Conservation (phyloP, 495 filamentous ascomycete species). For the Trichoderma gamsii region DNA sequence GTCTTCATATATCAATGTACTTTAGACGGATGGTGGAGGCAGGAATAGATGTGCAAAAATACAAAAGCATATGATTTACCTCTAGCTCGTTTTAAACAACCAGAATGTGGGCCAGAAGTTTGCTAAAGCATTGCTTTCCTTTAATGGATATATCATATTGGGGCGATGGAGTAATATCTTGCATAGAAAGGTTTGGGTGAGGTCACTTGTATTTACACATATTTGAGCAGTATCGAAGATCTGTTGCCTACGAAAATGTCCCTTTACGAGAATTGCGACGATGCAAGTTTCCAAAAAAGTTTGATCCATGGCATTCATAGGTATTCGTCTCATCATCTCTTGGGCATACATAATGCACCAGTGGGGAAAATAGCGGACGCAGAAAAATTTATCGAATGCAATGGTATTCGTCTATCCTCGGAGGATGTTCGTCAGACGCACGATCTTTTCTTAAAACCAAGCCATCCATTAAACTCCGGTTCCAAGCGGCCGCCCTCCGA, state of each 20-base stretch:
- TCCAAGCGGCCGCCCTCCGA: conserved; percentile 17
- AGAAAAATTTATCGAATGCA: conserved; percentile 15
- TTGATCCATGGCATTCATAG: neutral
- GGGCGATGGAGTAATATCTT: neutral
- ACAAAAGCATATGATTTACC: neutral
- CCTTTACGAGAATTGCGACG: neutral
- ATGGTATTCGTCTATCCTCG: conserved; percentile 19
- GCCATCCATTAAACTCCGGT: conserved; percentile 17
- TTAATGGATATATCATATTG: fast-evolving
- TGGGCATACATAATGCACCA: neutral
- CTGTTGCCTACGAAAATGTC: neutral
- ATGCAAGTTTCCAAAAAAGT: neutral
- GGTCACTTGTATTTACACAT: neutral
- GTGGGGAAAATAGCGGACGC: neutral
- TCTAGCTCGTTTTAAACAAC: neutral
- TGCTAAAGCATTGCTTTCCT: neutral
- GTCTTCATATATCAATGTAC: conserved; percentile 27
- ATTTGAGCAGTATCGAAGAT: neutral
- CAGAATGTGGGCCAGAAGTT: neutral
- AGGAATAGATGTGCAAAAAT: conserved; percentile 24
- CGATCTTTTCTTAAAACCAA: conserved; percentile 13
- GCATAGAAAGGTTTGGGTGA: neutral
- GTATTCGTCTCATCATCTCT: neutral
- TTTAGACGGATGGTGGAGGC: conserved; percentile 25
- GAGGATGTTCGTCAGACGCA: conserved; percentile 17